These are phyloP conservation scores for Trichosporon ovoides DNA, from an alignment of 1,284 basidiomycete genomes.

Conservation along the genomic window DNA sequence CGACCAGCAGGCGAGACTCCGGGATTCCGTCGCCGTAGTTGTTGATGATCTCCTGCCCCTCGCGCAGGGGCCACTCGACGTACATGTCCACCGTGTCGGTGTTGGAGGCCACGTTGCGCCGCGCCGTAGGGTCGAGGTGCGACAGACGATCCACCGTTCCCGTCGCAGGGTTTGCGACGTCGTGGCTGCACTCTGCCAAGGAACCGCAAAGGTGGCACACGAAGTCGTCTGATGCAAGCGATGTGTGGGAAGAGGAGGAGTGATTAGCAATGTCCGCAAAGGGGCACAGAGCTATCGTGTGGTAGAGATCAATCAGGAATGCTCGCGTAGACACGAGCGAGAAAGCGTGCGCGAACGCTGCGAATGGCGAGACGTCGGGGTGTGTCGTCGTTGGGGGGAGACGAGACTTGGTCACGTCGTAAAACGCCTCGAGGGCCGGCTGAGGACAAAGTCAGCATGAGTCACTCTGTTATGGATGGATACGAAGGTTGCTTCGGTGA, in stretches of 20 bases:
- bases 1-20: constrained; percentile 64
- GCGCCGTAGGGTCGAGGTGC: constrained; percentile 25
- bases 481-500: too few relatives aligned
- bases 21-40: constrained; percentile 69
- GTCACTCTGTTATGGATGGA: too few relatives aligned
- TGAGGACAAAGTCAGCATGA: constrained; percentile 9
- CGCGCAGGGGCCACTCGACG: constrained; percentile 28
- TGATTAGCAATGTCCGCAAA: constrained; percentile 91
- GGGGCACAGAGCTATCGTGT: constrained; percentile 79
- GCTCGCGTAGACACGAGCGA: constrained; percentile 67
- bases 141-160: constrained; percentile 23
- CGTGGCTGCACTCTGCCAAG: constrained; percentile 66
- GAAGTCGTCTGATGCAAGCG: constrained; percentile 65
- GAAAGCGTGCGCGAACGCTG: background rate
- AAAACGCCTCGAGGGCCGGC: constrained; percentile 35
- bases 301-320: constrained; percentile 80
- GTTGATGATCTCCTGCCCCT: constrained; percentile 69
- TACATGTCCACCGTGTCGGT: constrained; percentile 45
- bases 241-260: constrained; percentile 26
- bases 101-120: constrained; percentile 12
- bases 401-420: constrained; percentile 16
- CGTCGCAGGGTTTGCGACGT: constrained; percentile 41
- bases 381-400: background rate
- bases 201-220: constrained; percentile 78
- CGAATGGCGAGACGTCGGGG: background rate